Evolutionary conservation across 352 stramenopile species (phyloP), one percentile per base, ranked within the genome.

Genomic region (Globisporangium alternatum): DNA sequence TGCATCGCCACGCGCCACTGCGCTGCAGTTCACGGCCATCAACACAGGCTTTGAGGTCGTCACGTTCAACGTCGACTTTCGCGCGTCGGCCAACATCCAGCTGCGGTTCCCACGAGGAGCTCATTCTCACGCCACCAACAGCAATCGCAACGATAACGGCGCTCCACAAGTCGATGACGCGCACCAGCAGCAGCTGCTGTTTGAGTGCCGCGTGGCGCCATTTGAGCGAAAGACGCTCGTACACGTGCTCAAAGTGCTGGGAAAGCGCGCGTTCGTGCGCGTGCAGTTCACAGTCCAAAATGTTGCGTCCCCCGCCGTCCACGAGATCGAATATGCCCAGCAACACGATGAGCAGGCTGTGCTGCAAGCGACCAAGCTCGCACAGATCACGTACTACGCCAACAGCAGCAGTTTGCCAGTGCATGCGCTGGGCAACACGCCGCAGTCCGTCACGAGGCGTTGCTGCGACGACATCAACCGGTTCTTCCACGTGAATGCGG

Each of bases 31-130:
- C 56, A 62, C 82, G 1, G 67, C 71, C 9, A 62, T 67, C 30
- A 90, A 84, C 58, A 44, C 67, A n/a, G 70, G 77, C 19, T 68
- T 81, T 21, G 62, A 68, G 33, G 45, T 49, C 3, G 69, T 84
- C 47, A 70, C 61, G 5, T 75, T 90, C 35, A 62, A 62, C n/a
- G 67, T 73, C 8, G 75, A 88, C 64, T 88, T 88, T 49, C 62
- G 68, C 39, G 56, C 66, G 15, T 90, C 81, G 0, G 30, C 21
- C 19, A 72, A 71, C 53, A 69, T 88, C 53, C 64, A 66, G 22
- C 56, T 88, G 5, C 56, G 72, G 6, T 60, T 73, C 31, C 69
- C 56, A 19, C 47, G 49, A 25, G 21, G 2, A 31, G 39, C 25
- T 9, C 35, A 2, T 30, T 30, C 12, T 31, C 3, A 31, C 1